phyloP scores from a whole-genome alignment of 805 yeast genomes.

The Spathaspora passalidarum region DNA sequence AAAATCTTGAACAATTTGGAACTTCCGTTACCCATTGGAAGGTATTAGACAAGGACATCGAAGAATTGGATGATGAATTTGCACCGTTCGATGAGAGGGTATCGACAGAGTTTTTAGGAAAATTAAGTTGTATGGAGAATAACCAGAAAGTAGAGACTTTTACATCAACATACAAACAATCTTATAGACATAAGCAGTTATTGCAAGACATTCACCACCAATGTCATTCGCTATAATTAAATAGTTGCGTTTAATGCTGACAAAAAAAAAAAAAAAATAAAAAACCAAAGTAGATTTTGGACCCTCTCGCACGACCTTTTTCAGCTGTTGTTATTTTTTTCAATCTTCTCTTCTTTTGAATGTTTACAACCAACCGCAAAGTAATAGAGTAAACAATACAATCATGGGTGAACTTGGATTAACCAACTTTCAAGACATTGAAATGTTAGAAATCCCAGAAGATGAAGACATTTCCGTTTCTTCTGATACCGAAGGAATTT shows the following conservation, averaged over 20 bases:
- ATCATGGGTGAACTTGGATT: conserved; percentile 4
- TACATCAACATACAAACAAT: neutral
- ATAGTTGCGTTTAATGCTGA: neutral
- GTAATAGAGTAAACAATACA: neutral
- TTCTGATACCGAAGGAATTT: conserved; percentile 26
- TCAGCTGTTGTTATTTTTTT: conserved; percentile 1
- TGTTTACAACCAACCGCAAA: neutral
- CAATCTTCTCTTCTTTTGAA: conserved; percentile 1
- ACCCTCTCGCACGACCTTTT: conserved; percentile 7
- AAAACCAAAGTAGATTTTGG: too few species aligned
- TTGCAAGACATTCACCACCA: neutral
- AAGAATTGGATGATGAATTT: neutral
- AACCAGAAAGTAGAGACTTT: neutral
- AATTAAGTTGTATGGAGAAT: neutral
- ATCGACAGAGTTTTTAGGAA: neutral
- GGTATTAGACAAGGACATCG: neutral
- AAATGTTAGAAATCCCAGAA: conserved; percentile 43
- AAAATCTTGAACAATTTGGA: neutral
- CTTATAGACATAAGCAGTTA: neutral
- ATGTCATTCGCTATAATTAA: neutral
- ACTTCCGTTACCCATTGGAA: neutral
- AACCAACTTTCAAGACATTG: conserved; percentile 33
- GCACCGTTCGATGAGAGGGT: neutral
- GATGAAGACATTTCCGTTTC: conserved; percentile 20
- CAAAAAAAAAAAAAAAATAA: too few species aligned